These are phyloP conservation scores for Psilocybe cubensis DNA, from an alignment of 768 basidiomycete species.

Conservation along the genomic window DNA sequence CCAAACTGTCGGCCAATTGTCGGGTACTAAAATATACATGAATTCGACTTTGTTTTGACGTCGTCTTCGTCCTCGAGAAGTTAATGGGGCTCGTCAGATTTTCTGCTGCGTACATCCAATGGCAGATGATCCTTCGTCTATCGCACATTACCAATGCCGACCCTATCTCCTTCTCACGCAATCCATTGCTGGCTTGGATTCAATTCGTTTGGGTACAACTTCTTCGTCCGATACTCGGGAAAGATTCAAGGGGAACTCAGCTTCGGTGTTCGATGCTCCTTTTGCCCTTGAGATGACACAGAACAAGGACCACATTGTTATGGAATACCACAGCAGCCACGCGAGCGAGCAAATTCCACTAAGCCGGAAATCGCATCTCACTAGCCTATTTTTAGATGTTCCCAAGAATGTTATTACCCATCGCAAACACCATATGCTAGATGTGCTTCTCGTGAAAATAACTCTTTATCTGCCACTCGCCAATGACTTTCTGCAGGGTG, in stretches of 20 bases:
- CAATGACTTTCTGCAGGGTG: constrained; percentile 14
- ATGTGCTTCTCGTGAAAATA: constrained; percentile 1
- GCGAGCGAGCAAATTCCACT: neutral
- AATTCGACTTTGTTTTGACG: neutral
- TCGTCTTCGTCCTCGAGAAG: neutral
- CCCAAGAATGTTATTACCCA: constrained; percentile 11
- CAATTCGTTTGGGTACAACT: constrained; percentile 4
- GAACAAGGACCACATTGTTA: neutral
- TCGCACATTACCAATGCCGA: constrained; percentile 9
- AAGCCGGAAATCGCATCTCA: neutral
- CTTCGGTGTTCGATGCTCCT: neutral
- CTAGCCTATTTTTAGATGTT: constrained; percentile 13
- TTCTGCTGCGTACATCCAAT: constrained; percentile 3
- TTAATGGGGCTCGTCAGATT: neutral
- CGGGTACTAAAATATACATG: neutral
- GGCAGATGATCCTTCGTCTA: constrained; percentile 4
- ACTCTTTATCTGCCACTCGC: constrained; percentile 4
- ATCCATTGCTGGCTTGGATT: neutral
- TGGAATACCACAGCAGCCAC: neutral
- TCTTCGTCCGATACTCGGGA: constrained; percentile 5
- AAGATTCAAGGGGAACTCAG: neutral
- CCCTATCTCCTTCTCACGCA: constrained; percentile 6
- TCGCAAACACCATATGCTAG: constrained; percentile 11
- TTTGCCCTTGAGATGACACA: neutral
- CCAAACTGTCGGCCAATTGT: constrained; percentile 3